Evolutionary conservation across 2,329 filamentous ascomycete species (phyloP), one percentile per base, ranked within the genome.

Genomic region (Apiospora rasikravindrae): DNA sequence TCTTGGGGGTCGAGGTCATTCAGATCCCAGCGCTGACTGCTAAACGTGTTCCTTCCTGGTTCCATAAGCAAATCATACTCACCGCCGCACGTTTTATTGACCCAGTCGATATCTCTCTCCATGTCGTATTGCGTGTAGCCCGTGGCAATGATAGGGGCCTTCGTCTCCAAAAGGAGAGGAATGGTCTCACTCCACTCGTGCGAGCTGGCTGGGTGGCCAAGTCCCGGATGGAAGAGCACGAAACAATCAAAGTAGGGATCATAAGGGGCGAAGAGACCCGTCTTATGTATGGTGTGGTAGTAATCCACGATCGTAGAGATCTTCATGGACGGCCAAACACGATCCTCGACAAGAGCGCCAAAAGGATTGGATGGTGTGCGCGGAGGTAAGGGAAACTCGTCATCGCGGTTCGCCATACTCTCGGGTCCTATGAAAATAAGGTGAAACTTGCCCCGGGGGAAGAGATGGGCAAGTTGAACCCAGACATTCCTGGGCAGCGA

Each of bases 161-260:
- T 99, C 3, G 97, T 99, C 84, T 98, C 95, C 26, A 99, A 87
- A 40, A 99, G 88, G 78, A 95, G 88, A 2, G 96, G 96, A 10
- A 99, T 84, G 0, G 96, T 98, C 77, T 96, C 92, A 73, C 93
- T 89, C 96, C 97, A 99, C 82, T 99, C 96, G 78, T 97, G 94
- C 70, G 93, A 94, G 79, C 93, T 96, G 19, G 95, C 94, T 0
- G 97, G 95, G 82, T 99, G 96, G 16, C 96, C 97, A 24, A 99
- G 88, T 11, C 97, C 97, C 0, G 97, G 97, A 80, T 99, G 97
- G 87, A 98, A 99, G 69, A 98, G 89, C 78, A 99, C 91, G 80
- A 99, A 98, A 82, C 94, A 96, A 86, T 99, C 96, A 82, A 99
- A 98, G 85, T 99, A 99, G 0, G 96, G 96, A 80, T 99, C 96